phyloP scores from a whole-genome alignment of 2,329 filamentous ascomycete genomes.

The Colletotrichum sojae region DNA sequence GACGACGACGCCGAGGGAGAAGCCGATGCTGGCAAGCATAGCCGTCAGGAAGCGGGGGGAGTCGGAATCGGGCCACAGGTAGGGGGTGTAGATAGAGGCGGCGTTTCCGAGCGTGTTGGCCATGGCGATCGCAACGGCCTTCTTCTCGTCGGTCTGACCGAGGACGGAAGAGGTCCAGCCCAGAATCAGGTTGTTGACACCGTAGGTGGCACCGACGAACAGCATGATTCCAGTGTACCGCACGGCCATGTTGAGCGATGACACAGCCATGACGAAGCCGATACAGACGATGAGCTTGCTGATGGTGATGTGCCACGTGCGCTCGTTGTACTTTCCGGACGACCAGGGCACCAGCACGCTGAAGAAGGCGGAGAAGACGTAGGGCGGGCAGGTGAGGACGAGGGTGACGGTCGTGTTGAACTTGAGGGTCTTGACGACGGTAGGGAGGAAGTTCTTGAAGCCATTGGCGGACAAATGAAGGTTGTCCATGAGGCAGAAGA shows the following conservation, averaged over 20 bases:
- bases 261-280: slow-evolving; percentile 44
- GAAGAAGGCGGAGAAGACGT: slow-evolving; percentile 55
- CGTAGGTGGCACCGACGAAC: slow-evolving; percentile 50
- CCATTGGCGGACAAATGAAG: slow-evolving; percentile 64
- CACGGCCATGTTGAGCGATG: slow-evolving; percentile 43
- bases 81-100: slow-evolving; percentile 42
- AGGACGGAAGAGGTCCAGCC: slow-evolving; percentile 58
- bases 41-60: slow-evolving; percentile 40
- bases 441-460: slow-evolving; percentile 55
- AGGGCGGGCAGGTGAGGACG: slow-evolving; percentile 63
- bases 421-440: slow-evolving; percentile 58
- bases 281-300: slow-evolving; percentile 58
- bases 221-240: slow-evolving; percentile 51
- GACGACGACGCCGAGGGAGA: slow-evolving; percentile 51
- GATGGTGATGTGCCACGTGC: slow-evolving; percentile 62
- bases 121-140: slow-evolving; percentile 57
- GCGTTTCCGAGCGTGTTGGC: slow-evolving; percentile 40
- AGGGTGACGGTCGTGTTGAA: slow-evolving; percentile 61
- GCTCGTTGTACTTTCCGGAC: slow-evolving; percentile 62
- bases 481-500: slow-evolving; percentile 66
- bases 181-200: slow-evolving; percentile 60
- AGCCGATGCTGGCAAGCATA: slow-evolving; percentile 44
- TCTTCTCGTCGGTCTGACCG: slow-evolving; percentile 63
- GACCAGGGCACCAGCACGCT: slow-evolving; percentile 56
- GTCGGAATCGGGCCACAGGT: slow-evolving; percentile 41